Percentiles rank a stretch among this genome's conserved stretches.
Conservation (phyloP, 768 basidiomycete genomes). For the Lactarius akahatsu region DNA sequence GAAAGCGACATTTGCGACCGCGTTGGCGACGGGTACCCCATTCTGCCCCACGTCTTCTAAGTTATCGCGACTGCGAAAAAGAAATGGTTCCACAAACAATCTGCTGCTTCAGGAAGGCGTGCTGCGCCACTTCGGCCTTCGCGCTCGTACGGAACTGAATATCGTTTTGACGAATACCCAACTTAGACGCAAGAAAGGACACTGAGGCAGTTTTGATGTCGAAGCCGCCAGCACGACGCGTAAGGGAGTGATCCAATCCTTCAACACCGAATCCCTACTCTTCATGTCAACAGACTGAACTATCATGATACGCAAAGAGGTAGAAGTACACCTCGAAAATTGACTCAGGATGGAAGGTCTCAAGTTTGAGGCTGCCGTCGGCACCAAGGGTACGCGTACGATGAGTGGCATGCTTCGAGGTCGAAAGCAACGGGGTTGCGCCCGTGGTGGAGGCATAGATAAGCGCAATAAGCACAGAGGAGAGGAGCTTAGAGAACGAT, state of each 20-base stretch:
- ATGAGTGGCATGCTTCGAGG: conserved; percentile 31
- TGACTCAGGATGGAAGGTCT: conserved; percentile 35
- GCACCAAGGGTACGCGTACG: conserved; percentile 29
- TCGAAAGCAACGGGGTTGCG: conserved; percentile 30
- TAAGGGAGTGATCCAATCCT: conserved; percentile 28
- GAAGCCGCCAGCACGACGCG: conserved; percentile 27
- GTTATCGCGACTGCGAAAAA: not conserved
- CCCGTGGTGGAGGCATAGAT: conserved; percentile 27
- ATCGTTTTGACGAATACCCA: conserved; percentile 27
- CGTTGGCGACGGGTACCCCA: conserved; percentile 40
- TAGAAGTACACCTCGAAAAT: conserved; percentile 30
- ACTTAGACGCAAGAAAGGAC: conserved; percentile 32
- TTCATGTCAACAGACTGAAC: conserved; percentile 1
- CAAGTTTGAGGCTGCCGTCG: conserved; percentile 25
- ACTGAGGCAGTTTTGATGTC: conserved; percentile 31
- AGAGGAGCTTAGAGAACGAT: conserved; percentile 29
- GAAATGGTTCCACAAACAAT: conserved; percentile 11
- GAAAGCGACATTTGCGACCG: conserved; percentile 48
- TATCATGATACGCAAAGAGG: not conserved
- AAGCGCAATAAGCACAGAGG: conserved; percentile 31
- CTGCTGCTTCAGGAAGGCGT: conserved; percentile 2
- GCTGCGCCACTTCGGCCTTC: conserved; percentile 24
- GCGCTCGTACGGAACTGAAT: conserved; percentile 28
- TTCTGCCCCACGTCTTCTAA: conserved; percentile 29
- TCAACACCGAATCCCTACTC: conserved; percentile 31